Conservation (phyloP, 2,329 filamentous ascomycete genomes). For the Onygenales sp. region DNA sequence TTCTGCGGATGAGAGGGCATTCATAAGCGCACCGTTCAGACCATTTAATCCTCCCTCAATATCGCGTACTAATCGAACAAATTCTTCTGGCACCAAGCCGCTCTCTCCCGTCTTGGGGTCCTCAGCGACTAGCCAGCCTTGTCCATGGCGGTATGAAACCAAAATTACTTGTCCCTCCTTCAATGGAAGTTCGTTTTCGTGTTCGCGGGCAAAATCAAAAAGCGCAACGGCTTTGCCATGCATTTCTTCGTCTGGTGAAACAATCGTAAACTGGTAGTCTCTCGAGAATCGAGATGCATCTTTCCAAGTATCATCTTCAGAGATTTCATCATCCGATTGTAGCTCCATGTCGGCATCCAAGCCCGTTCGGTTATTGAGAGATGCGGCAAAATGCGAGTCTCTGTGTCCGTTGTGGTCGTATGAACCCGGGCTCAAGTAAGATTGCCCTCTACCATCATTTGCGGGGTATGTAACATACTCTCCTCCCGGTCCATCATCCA, state of each 20-base stretch:
- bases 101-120: slow-evolving; percentile 91
- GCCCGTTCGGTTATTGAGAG: slow-evolving; percentile 31
- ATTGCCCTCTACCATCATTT: slow-evolving; percentile 49
- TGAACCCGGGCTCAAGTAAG: slow-evolving; percentile 30
- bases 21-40: slow-evolving; percentile 46
- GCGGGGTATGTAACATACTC: slow-evolving; percentile 72
- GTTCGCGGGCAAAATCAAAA: slow-evolving; percentile 90
- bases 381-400: slow-evolving; percentile 47
- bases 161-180: slow-evolving; percentile 93
- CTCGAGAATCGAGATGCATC: slow-evolving; percentile 76
- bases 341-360: slow-evolving; percentile 22
- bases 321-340: slow-evolving; percentile 40
- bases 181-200: slow-evolving; percentile 89
- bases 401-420: slow-evolving; percentile 39
- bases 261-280: slow-evolving; percentile 91
- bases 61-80: slow-evolving; percentile 82
- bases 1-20: slow-evolving; percentile 14
- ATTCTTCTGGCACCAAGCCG: slow-evolving; percentile 91
- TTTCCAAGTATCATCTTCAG: slow-evolving; percentile 39
- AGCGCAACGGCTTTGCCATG: slow-evolving; percentile 92
- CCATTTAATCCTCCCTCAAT: slow-evolving; percentile 84
- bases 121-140: slow-evolving; percentile 95
- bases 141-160: slow-evolving; percentile 90
- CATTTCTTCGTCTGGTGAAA: slow-evolving; percentile 93
- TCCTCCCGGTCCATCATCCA: slow-evolving; percentile 60